phyloP scores from a whole-genome alignment of 768 basidiomycete genomes.

The Trametes sanguinea region DNA sequence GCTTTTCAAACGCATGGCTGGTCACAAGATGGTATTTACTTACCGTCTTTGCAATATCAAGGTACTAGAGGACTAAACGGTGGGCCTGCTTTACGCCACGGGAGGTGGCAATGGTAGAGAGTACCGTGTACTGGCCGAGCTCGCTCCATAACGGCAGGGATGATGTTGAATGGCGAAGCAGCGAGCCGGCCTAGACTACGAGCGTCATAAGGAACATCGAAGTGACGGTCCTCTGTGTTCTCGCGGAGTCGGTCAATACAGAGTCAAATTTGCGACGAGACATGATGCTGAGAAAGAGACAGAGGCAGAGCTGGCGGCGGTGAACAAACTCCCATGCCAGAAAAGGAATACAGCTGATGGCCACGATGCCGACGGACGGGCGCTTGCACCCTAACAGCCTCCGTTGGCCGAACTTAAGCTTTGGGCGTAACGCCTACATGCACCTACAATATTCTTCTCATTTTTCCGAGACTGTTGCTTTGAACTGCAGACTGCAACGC shows the following conservation, averaged over 20 bases:
- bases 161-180: background rate
- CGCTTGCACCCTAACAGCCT: background rate
- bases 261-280: background rate
- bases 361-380: background rate
- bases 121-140: background rate
- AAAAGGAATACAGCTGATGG: background rate
- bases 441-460: slow-evolving; percentile 10
- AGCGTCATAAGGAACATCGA: slow-evolving; percentile 3
- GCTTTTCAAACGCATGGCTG: no score
- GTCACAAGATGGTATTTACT: no score
- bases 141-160: background rate
- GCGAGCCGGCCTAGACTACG: background rate
- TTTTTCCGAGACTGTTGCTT: slow-evolving; percentile 1
- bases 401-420: background rate
- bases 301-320: background rate
- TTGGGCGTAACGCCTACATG: slow-evolving; percentile 2
- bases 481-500: no score
- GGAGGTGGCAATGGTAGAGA: background rate
- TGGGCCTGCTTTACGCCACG: background rate
- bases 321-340: slow-evolving; percentile 1
- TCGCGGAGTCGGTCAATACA: background rate
- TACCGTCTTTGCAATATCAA: no score
- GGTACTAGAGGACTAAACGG: no score
- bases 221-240: background rate
- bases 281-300: slow-evolving; percentile 7